phyloP scores from a whole-genome alignment of 2,329 filamentous ascomycete species.

The Colletotrichum sp. region DNA sequence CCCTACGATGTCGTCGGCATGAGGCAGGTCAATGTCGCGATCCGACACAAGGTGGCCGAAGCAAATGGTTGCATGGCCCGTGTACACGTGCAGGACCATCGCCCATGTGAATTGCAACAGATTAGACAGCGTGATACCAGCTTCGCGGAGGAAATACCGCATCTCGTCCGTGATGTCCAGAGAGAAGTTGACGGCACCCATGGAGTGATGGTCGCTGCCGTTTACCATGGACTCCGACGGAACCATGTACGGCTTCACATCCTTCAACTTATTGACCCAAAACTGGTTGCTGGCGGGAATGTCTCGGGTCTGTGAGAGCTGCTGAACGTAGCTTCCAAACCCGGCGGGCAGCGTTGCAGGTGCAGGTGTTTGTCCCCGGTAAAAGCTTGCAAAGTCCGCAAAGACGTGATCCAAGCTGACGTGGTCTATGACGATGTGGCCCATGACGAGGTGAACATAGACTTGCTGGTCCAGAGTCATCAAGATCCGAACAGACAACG shows the following conservation, averaged over 20 bases:
- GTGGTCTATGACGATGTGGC: constrained; percentile 1
- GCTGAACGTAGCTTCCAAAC: not conserved
- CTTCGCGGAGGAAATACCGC: not conserved
- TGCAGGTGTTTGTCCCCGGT: not conserved
- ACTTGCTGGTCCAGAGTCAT: not conserved
- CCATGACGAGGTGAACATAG: not conserved
- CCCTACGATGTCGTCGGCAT: not conserved
- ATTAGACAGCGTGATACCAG: not conserved
- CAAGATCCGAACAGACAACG: not conserved
- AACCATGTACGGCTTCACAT: not conserved
- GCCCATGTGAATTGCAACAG: constrained; percentile 1
- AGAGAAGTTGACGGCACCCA: not conserved
- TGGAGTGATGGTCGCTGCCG: not conserved
- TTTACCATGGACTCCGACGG: not conserved
- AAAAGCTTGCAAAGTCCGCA: not conserved
- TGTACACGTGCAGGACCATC: not conserved
- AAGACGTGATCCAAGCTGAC: constrained; percentile 8
- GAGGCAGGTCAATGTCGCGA: not conserved
- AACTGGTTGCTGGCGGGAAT: not conserved
- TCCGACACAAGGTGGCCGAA: constrained; percentile 5
- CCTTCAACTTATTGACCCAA: not conserved
- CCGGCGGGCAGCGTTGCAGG: not conserved
- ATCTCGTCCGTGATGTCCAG: not conserved
- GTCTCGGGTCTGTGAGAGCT: not conserved
- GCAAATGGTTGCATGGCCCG: not conserved